Evolutionary conservation across 257 asterid genomes (phyloP).

Genomic region (Nicotiana otophora): DNA sequence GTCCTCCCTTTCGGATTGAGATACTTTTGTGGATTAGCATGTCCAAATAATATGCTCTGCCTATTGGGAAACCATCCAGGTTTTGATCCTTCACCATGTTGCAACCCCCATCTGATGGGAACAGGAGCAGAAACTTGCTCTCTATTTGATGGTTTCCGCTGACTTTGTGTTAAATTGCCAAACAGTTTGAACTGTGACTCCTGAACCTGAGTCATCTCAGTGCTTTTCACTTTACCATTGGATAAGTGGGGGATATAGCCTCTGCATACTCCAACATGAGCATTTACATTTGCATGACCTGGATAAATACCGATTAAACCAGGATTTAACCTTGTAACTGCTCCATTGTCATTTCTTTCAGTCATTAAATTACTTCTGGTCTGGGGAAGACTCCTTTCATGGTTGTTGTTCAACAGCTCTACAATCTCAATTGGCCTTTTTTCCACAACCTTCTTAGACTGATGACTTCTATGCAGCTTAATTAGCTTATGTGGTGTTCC

Average conservation of each 20-base stretch:
- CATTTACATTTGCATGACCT: slow-evolving; percentile 19
- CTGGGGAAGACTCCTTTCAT: slow-evolving; percentile 37
- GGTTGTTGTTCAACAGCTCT: slow-evolving; percentile 30
- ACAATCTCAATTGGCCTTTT: slow-evolving; percentile 61
- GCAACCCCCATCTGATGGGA: slow-evolving; percentile 28
- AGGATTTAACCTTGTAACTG: slow-evolving; percentile 2
- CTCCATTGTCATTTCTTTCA: slow-evolving; percentile 12
- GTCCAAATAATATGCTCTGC: slow-evolving; percentile 10
- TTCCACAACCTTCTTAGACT: slow-evolving; percentile 20
- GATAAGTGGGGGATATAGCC: background rate
- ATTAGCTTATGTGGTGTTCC: too few species aligned
- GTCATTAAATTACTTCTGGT: background rate
- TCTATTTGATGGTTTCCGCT: slow-evolving; percentile 22
- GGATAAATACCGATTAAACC: slow-evolving; percentile 18
- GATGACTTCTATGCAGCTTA: slow-evolving; percentile 19
- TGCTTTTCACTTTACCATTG: slow-evolving; percentile 14
- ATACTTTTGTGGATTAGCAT: slow-evolving; percentile 15
- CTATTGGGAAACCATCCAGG: background rate
- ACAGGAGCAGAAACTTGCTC: slow-evolving; percentile 25
- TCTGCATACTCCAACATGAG: background rate
- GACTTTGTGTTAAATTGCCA: slow-evolving; percentile 24
- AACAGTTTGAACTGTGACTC: slow-evolving; percentile 26
- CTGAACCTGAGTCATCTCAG: slow-evolving; percentile 13
- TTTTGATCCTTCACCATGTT: slow-evolving; percentile 16
- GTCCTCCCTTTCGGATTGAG: slow-evolving; percentile 23